Percentiles rank a stretch among this genome's conserved stretches.
These are phyloP conservation scores for Leccinum broughii DNA, from an alignment of 768 basidiomycete genomes.

Conservation along the genomic window DNA sequence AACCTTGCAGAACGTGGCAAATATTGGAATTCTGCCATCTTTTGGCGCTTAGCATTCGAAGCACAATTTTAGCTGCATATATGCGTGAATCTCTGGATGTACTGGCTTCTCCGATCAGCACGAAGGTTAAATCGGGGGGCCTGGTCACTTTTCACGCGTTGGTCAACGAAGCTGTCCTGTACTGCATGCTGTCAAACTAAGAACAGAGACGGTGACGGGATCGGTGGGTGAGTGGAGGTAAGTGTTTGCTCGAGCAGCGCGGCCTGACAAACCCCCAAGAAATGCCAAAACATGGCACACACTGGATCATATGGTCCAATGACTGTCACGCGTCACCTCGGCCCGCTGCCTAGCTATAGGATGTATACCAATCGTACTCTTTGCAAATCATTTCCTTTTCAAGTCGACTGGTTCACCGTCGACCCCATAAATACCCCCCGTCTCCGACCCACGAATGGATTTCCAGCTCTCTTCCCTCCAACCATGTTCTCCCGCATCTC, in stretches of 20 bases:
- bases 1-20: background rate
- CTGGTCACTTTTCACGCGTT: background rate
- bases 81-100: background rate
- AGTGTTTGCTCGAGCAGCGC: background rate
- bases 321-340: constrained; percentile 15
- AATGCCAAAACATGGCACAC: constrained; percentile 12
- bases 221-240: background rate
- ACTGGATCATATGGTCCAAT: constrained; percentile 1
- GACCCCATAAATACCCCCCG: constrained; percentile 26
- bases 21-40: background rate
- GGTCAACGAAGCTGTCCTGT: background rate
- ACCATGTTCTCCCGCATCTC: constrained; percentile 26
- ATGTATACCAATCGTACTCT: background rate
- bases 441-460: background rate
- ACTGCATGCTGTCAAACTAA: background rate
- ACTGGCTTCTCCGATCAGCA: background rate
- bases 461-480: background rate
- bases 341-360: background rate
- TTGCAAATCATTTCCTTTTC: constrained; percentile 18
- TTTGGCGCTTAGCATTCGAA: background rate
- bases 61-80: background rate
- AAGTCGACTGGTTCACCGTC: background rate
- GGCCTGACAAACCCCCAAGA: background rate
- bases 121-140: background rate
- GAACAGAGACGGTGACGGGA: background rate